Conservation (phyloP, 176 grass and related monocot species). For the Carex pumila region DNA sequence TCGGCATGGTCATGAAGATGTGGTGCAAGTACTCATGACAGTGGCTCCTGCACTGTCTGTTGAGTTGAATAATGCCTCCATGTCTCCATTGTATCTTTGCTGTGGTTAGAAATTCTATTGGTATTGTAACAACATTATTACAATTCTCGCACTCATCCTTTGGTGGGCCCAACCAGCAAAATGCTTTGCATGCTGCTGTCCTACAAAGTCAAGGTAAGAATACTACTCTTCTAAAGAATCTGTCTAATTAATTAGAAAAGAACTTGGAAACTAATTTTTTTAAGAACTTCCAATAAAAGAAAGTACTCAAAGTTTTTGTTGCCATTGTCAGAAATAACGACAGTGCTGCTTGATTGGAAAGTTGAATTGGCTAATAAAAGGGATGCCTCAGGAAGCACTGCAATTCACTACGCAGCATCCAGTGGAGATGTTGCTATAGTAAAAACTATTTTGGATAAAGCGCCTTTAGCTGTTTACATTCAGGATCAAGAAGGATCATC, state of each 20-base stretch:
- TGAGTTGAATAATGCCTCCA: neutral
- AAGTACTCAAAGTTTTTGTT: too few species aligned
- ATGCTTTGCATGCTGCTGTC: slow-evolving; percentile 6
- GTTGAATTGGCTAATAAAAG: neutral
- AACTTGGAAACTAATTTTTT: too few species aligned
- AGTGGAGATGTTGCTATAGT: slow-evolving; percentile 21
- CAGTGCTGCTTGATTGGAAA: slow-evolving; percentile 31
- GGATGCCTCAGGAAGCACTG: slow-evolving; percentile 22
- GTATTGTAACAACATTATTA: neutral
- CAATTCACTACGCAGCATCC: slow-evolving; percentile 23
- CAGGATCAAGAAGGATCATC: slow-evolving; percentile 18
- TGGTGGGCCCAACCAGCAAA: neutral
- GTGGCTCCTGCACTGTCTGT: neutral
- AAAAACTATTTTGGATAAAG: neutral
- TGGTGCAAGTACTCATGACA: neutral
- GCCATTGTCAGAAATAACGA: slow-evolving; percentile 17
- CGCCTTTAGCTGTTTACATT: slow-evolving; percentile 4
- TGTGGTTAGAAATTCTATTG: neutral
- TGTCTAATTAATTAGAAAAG: too few species aligned
- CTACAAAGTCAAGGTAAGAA: slow-evolving; percentile 1
- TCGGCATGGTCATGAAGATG: neutral
- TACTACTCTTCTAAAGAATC: neutral
- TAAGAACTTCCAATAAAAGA: too few species aligned
- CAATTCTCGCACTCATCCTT: neutral
- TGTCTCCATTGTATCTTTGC: neutral